Evolutionary conservation across 2,329 filamentous ascomycete species (phyloP), one percentile per base, ranked within the genome.

Genomic region (Ilyonectria mors-panacis): DNA sequence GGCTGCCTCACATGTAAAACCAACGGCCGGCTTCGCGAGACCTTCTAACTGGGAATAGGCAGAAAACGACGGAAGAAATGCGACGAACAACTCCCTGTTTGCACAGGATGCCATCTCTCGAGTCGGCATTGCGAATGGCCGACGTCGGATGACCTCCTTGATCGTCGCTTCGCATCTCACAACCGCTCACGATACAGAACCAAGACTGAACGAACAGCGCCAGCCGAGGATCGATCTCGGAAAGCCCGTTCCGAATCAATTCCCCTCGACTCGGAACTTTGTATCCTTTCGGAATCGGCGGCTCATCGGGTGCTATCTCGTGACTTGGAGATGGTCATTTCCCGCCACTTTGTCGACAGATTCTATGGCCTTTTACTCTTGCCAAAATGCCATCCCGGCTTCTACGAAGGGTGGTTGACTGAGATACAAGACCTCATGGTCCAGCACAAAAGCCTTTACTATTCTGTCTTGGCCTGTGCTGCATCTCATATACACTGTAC

Each of bases 351-450:
- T 48, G 63, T 70, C 51, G 59, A 67, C 6, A 66, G 61, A 44
- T 76, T 71, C 50, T 73, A 66, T 4, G 39, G 57, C 6, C 68
- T 78, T 4, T 60, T 78, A 1, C 51, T 79, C 0, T 60, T 78
- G 2, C 78, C 77, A 0, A 70, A 71, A n/a, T 78, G 76, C 35
- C 77, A 79, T 44, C 71, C 71, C 5, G 74, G 70, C 7, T 79
- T 78, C 47, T 67, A 73, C 47, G 61, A 77, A 51, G 76, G 73
- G 10, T 79, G 78, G 77, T 71, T 77, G 3, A 48, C 59, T 1
- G 75, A 78, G 10, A 77, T 79, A 13, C 71, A 75, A 45, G 55
- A 72, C n/a, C 73, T 78, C 1, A 78, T 77, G 75, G 35, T 61
- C 1, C 66, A 66, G 1, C 68, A 74, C 51, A 73, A 77, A 51